Evolutionary conservation across 257 asterid species (phyloP).

Genomic region (Scutellaria minor): DNA sequence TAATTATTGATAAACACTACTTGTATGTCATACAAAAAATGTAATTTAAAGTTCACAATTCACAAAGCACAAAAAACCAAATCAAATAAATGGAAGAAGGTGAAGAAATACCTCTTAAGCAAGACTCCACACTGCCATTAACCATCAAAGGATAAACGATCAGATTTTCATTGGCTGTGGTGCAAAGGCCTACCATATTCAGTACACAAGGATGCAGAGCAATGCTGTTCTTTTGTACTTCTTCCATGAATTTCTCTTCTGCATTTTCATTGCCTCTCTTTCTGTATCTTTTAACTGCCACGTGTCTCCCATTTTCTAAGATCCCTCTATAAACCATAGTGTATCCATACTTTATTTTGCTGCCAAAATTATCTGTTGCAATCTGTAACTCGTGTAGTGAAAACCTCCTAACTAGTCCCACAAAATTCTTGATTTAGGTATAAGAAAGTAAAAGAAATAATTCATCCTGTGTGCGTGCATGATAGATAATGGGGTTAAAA

Average conservation of each 20-base stretch:
- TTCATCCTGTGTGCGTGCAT: too few relatives aligned
- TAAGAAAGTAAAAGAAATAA: too few relatives aligned
- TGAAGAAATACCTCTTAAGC: conserved; percentile 25
- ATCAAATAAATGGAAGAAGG: too few relatives aligned
- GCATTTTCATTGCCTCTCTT: neutral
- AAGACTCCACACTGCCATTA: conserved; percentile 35
- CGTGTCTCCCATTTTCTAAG: conserved; percentile 41
- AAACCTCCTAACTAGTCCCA: conserved; percentile 16
- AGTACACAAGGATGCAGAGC: conserved; percentile 33
- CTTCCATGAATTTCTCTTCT: neutral
- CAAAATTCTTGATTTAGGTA: too few relatives aligned
- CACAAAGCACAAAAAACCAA: too few relatives aligned
- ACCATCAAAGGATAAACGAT: conserved; percentile 36
- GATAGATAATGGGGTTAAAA: too few relatives aligned
- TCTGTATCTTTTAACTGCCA: conserved; percentile 23
- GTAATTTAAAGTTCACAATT: too few relatives aligned
- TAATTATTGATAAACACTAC: too few relatives aligned
- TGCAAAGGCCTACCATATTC: conserved; percentile 27
- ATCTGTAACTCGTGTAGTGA: neutral
- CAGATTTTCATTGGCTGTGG: conserved; percentile 24
- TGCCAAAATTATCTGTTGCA: conserved; percentile 14
- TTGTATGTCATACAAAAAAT: too few relatives aligned
- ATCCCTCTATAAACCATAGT: conserved; percentile 31
- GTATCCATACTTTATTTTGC: conserved; percentile 5
- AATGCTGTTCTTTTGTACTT: conserved; percentile 16